Base-by-base conservation (phyloP, 2,329 filamentous ascomycete species). In the Bipolaris sorokiniana region DNA sequence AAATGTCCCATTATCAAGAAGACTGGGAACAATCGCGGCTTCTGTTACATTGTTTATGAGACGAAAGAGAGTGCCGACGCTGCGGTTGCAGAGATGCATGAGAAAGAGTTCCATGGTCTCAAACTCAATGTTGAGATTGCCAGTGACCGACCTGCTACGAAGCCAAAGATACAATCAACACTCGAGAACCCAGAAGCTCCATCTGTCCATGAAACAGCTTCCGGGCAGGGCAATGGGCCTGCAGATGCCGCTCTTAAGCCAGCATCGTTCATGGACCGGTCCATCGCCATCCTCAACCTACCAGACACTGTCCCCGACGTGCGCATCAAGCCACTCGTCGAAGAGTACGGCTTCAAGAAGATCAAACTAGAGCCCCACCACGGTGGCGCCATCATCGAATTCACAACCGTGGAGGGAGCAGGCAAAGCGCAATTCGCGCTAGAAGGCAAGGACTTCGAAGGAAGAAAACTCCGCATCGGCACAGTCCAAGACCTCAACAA, bases 251-350 rank as follows among this genome's bases (percentile, higher is more conserved):
- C 45, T 18, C 48, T 49, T 38, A 61, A 64, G n/a, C 58, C 64
- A 11, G 67, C 65, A 1, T 62, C 70, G 1, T 72, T 73, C 20
- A 57, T 60, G 33, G 85, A 88, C 48, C 88, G 92, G 50, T 95
- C 91, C 0, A 83, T 98, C 48, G 89, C 89, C 9, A 80, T 99
- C 26, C 86, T 97, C 77, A 90, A 93, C 61, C 81, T 99, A 1
- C 92, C 95, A 0, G 95, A 98, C 70, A 98, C 93, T 0, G 86
- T 98, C 68, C 97, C 96, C 63, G 91, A 96, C 69, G 87, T 90
- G 1, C 91, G 93, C 28, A 86, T 99, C 52, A 86, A 86, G 42
- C 83, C 87, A 0, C 80, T 96, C 2, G 87, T 90, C 7, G 89
- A 92, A 65, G 83, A 86, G 1, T 83, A 88, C 42, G 92, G 92